These are phyloP conservation scores for Pseudevernia furfuracea DNA, from an alignment of 495 filamentous ascomycete species.

Conservation along the genomic window DNA sequence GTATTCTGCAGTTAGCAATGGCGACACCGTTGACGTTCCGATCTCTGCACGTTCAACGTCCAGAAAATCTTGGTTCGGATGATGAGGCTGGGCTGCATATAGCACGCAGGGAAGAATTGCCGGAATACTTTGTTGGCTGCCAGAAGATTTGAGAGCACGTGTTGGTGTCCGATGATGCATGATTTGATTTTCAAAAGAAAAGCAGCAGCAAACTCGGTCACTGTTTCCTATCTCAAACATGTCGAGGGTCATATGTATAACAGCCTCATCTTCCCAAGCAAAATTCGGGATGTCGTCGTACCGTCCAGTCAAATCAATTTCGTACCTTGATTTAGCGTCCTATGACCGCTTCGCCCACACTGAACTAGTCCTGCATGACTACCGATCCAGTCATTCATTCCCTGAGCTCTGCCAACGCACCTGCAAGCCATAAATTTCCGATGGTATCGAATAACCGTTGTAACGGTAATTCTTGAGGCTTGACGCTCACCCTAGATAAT, in stretches of 20 bases:
- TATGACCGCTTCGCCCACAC: conserved; percentile 24
- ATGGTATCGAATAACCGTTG: conserved; percentile 14
- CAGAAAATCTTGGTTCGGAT: conserved; percentile 5
- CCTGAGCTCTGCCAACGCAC: conserved; percentile 7
- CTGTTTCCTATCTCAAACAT: not conserved
- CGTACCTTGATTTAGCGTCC: conserved; percentile 25
- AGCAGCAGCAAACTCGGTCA: not conserved
- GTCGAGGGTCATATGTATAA: not conserved
- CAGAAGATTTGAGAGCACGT: not conserved
- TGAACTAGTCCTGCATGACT: conserved; percentile 17
- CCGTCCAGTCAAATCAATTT: conserved; percentile 22
- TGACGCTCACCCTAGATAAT: conserved; percentile 8
- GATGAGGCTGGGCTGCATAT: conserved; percentile 9
- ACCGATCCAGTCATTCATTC: conserved; percentile 17
- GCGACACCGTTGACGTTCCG: not conserved
- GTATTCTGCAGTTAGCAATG: not conserved
- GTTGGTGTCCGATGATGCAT: not conserved
- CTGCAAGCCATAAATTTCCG: conserved; percentile 18
- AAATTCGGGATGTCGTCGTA: conserved; percentile 21
- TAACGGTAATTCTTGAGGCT: conserved; percentile 11
- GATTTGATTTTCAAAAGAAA: not conserved
- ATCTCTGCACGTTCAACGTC: conserved; percentile 7
- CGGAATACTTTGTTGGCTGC: conserved; percentile 1
- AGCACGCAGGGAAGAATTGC: not conserved
- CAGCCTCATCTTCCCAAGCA: not conserved